A percentile compares a stretch with the other conserved stretches of the same genome.
Evolutionary conservation across 164 flowering plant species (phyloP).

Genomic region (Annona cherimola): DNA sequence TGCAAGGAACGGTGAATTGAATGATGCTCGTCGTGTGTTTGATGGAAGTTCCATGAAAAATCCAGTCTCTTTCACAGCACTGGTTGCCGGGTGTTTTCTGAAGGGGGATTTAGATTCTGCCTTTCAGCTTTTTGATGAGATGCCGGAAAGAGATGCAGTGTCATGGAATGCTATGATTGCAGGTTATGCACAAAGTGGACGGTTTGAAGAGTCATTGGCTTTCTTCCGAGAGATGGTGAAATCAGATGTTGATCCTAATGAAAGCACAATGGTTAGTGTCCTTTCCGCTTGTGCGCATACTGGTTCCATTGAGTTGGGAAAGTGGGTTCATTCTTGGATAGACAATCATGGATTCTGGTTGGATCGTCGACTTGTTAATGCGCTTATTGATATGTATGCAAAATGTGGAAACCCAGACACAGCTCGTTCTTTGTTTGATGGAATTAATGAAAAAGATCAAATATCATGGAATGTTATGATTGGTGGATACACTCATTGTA

Average conservation of each 20-base stretch:
- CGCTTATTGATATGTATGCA: slow-evolving; percentile 74
- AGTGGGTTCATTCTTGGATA: slow-evolving; percentile 50
- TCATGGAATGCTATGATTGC: slow-evolving; percentile 86
- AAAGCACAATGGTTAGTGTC: slow-evolving; percentile 58
- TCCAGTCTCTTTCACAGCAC: slow-evolving; percentile 62
- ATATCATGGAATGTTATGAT: slow-evolving; percentile 82
- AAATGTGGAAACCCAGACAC: slow-evolving; percentile 57
- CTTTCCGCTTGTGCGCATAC: slow-evolving; percentile 75
- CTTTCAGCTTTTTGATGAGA: slow-evolving; percentile 51
- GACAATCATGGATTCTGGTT: slow-evolving; percentile 40
- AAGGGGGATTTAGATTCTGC: slow-evolving; percentile 59
- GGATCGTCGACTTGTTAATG: slow-evolving; percentile 54
- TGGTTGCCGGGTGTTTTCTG: slow-evolving; percentile 51
- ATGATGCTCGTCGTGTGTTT: slow-evolving; percentile 51
- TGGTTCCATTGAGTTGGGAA: slow-evolving; percentile 45
- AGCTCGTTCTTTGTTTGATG: slow-evolving; percentile 53
- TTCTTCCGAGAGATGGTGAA: slow-evolving; percentile 49
- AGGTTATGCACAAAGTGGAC: slow-evolving; percentile 47
- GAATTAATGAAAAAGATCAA: slow-evolving; percentile 33
- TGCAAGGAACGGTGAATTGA: slow-evolving; percentile 52
- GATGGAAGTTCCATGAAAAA: slow-evolving; percentile 47
- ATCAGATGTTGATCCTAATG: slow-evolving; percentile 39
- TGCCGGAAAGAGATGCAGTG: slow-evolving; percentile 58
- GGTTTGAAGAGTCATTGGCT: slow-evolving; percentile 45
- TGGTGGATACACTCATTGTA: slow-evolving; percentile 54